These are phyloP conservation scores for Phytophthora boehmeriae DNA, from an alignment of 352 stramenopile species.

Conservation along the genomic window DNA sequence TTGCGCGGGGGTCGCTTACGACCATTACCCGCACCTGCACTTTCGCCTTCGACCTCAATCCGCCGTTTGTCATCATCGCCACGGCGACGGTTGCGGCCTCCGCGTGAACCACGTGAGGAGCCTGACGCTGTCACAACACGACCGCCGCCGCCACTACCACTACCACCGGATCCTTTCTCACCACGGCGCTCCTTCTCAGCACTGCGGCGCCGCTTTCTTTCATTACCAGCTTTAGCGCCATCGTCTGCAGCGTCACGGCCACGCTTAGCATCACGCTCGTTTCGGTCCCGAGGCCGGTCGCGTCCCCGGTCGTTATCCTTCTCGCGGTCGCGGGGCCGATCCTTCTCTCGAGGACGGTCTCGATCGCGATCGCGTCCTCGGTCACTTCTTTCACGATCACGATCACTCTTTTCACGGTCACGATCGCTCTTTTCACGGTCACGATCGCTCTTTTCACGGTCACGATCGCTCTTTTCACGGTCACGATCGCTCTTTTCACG, in stretches of 20 bases:
- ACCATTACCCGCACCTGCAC: conserved; percentile 22
- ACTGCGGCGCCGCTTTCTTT: conserved; percentile 40
- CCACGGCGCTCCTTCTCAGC: conserved; percentile 23
- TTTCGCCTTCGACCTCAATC: conserved; percentile 19
- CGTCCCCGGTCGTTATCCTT: conserved; percentile 33
- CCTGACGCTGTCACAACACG: conserved; percentile 53
- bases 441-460: conserved; percentile 31
- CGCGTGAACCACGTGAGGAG: conserved; percentile 34
- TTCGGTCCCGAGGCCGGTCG: conserved; percentile 34
- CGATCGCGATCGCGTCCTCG: conserved; percentile 26
- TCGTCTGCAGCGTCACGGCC: conserved; percentile 40
- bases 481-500: conserved; percentile 16
- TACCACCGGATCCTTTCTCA: conserved; percentile 14
- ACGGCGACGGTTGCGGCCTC: conserved; percentile 41
- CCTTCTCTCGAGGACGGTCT: conserved; percentile 19
- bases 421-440: conserved; percentile 28
- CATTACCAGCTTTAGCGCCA: conserved; percentile 8
- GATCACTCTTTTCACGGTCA: conserved; percentile 12
- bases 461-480: conserved; percentile 26
- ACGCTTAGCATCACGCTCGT: conserved; percentile 53
- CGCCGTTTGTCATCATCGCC: conserved; percentile 18
- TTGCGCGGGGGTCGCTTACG: conserved; percentile 36
- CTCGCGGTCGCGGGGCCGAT: conserved; percentile 35
- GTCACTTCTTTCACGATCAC: conserved; percentile 14
- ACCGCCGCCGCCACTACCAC: conserved; percentile 28